Evolutionary conservation across 345 rosid species (phyloP).

Genomic region (Syzygium grande): DNA sequence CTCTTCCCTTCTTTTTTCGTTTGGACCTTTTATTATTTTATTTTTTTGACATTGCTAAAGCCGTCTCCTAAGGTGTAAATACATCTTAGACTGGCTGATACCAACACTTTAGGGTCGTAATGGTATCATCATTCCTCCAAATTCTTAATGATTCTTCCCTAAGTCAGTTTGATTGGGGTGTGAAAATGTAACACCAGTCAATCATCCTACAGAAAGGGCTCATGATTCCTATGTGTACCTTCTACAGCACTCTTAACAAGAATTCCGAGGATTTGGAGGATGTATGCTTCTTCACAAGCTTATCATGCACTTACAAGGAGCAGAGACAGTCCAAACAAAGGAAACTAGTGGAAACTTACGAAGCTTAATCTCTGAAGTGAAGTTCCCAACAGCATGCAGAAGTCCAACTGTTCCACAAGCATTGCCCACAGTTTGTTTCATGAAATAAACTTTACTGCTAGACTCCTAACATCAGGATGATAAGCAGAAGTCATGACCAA

Average conservation of each 20-base stretch:
- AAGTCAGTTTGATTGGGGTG: not conserved
- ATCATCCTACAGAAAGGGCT: not conserved
- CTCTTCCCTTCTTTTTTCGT: not conserved
- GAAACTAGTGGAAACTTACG: constrained; percentile 27
- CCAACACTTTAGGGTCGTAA: not conserved
- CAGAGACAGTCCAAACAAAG: not conserved
- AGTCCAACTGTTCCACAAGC: constrained; percentile 98
- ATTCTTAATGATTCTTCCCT: not conserved
- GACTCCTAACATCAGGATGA: constrained; percentile 31
- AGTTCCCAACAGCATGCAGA: constrained; percentile 90
- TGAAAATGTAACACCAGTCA: not conserved
- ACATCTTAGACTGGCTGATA: not conserved
- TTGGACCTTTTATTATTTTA: not conserved
- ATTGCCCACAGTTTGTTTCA: constrained; percentile 96
- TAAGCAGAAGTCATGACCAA: not conserved
- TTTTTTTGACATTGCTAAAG: not conserved
- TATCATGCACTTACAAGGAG: not conserved
- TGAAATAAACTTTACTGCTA: constrained; percentile 69
- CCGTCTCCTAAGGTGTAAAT: not conserved
- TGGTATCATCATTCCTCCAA: not conserved
- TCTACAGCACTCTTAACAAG: not conserved
- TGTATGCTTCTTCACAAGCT: not conserved
- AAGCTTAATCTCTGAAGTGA: constrained; percentile 64
- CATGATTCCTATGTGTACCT: not conserved
- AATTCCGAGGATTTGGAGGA: not conserved